phyloP scores from a whole-genome alignment of 768 basidiomycete genomes.

The Kwoniella botswanensis region DNA sequence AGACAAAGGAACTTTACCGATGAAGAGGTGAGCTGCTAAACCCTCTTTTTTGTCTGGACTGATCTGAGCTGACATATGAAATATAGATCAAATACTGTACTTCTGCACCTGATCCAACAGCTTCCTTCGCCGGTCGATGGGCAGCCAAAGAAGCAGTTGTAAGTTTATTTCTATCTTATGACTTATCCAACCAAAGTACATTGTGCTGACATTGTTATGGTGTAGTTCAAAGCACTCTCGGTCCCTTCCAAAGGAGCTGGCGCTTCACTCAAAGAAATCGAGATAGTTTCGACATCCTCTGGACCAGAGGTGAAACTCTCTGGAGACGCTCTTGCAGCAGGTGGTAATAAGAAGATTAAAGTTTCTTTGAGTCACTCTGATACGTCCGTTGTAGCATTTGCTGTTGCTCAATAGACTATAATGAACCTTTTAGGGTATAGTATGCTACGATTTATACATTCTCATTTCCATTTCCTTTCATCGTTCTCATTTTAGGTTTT shows the following conservation, averaged over 20 bases:
- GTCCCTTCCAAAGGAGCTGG: slow-evolving; percentile 88
- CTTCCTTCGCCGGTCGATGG: slow-evolving; percentile 97
- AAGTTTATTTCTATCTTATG: slow-evolving; percentile 7
- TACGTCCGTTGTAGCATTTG: slow-evolving; percentile 63
- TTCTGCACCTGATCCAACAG: slow-evolving; percentile 78
- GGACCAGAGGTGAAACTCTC: slow-evolving; percentile 69
- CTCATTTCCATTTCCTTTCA: neutral
- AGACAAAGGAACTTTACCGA: slow-evolving; percentile 90
- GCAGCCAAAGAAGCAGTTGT: slow-evolving; percentile 85
- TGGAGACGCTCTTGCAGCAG: slow-evolving; percentile 73
- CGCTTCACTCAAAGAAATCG: slow-evolving; percentile 96
- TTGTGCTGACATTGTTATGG: neutral
- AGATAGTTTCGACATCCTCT: slow-evolving; percentile 75
- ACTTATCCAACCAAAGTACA: neutral
- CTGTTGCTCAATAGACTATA: slow-evolving; percentile 48
- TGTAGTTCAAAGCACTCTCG: slow-evolving; percentile 84
- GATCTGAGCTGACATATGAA: slow-evolving; percentile 2
- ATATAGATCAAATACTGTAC: slow-evolving; percentile 73
- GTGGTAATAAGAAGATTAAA: slow-evolving; percentile 74
- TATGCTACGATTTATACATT: neutral
- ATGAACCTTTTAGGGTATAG: too few relatives aligned
- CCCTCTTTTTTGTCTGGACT: neutral
- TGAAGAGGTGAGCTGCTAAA: slow-evolving; percentile 62
- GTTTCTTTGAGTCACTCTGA: slow-evolving; percentile 93
- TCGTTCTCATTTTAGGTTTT: neutral